Evolutionary conservation across 1,284 basidiomycete genomes (phyloP), one percentile per base, ranked within the genome.

Genomic region (Amylostereum areolatum): DNA sequence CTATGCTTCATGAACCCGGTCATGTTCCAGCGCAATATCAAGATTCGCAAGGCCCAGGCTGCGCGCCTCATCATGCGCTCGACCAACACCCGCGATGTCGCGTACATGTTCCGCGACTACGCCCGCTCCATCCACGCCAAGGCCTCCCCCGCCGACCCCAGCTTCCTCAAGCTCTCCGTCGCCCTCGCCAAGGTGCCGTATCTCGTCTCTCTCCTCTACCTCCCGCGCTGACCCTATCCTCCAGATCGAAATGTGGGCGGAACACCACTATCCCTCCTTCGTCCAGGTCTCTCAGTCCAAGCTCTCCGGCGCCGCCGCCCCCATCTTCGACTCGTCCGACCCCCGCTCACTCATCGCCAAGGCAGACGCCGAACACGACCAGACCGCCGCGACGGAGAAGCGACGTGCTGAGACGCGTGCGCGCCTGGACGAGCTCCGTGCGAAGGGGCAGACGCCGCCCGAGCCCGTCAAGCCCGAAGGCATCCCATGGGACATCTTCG

Each of bases 41-140:
- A 99, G 72, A 99, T 99, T 60, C 81, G 96, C 50, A 96, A 95
- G 65, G 92, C 92, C 1, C 81, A 89, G 58, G 93, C 95, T 32
- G 91, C 94, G 4, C 59, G 95, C 88, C 76, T 99, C 51, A 96
- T 99, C 59, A 88, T 95, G 80, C 75, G 77, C 27, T 88, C 92
- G 3, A 89, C 89, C 35, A 98, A 98, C 68, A 91, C 92, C 0
- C 80, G 92, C 33, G 94, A 98, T 59, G 93, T 98, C 1, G 85
- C 92, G 0, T 80, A 85, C 62, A 85, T 95, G 55, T 98, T 98
- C 80, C 80, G 85, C 25, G 78, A 87, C 28, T 93, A 89, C 62
- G 82, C 85, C 0, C 82, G 88, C 32, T 75, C 74, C 56, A 97
- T 99, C 55, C 94, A 97, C 67, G 73, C 78, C 27, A 90, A 89